Conservation (phyloP, 2,329 filamentous ascomycete species). For the Aspergillus sclerotialis region DNA sequence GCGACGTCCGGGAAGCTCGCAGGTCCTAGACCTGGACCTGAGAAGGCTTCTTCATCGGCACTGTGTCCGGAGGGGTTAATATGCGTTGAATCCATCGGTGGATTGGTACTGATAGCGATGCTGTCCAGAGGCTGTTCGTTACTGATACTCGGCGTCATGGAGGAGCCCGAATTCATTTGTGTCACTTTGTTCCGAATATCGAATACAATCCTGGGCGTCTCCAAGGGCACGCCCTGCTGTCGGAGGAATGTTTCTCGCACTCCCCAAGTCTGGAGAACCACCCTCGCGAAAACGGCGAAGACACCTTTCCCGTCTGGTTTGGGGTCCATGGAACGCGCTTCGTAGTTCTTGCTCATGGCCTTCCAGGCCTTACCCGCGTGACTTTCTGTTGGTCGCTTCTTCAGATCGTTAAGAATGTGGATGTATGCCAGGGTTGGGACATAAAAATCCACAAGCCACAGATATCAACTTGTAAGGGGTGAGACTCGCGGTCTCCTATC, state of each 20-base stretch:
- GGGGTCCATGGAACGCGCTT: conserved; percentile 21
- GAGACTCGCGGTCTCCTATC: conserved; percentile 42
- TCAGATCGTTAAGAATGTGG: conserved; percentile 39
- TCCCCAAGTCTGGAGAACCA: conserved; percentile 38
- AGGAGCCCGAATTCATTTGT: conserved; percentile 4
- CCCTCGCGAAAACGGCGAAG: conserved; percentile 25
- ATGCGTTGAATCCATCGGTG: conserved; percentile 4
- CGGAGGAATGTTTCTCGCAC: conserved; percentile 15
- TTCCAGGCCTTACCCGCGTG: conserved; percentile 37
- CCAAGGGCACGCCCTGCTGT: conserved; percentile 8
- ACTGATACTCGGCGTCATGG: too few relatives aligned
- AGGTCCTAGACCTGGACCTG: background rate
- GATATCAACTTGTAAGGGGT: conserved; percentile 33
- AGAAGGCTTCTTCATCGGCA: background rate
- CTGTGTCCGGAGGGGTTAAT: background rate
- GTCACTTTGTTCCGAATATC: conserved; percentile 17
- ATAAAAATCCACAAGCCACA: conserved; percentile 38
- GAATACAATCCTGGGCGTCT: conserved; percentile 22
- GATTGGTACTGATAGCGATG: background rate
- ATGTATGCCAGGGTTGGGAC: conserved; percentile 47
- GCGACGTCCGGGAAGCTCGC: background rate
- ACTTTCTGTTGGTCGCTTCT: conserved; percentile 25
- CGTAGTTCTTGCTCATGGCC: conserved; percentile 41
- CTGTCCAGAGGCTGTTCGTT: background rate
- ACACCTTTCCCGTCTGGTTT: conserved; percentile 11